phyloP scores from a whole-genome alignment of 192 early-diverging fungal species.

The Coemansia sp. region DNA sequence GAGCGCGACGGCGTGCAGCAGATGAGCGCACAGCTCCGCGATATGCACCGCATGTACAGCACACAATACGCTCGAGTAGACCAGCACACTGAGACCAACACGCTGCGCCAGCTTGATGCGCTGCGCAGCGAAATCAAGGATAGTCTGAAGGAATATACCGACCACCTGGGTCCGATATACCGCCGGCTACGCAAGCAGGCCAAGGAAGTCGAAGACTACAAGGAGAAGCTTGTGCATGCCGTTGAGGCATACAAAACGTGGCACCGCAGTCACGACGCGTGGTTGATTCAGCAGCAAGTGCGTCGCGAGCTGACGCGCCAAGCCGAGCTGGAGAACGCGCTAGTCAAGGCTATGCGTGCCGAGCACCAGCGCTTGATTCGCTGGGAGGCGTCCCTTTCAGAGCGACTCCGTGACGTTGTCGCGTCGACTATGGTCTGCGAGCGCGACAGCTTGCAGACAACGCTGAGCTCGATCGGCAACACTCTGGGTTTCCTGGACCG shows the following conservation, averaged over 20 bases:
- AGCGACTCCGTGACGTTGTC: conserved; percentile 30
- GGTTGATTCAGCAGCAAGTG: conserved; percentile 42
- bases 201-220: conserved; percentile 37
- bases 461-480: conserved; percentile 11
- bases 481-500: conserved; percentile 23
- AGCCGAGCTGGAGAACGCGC: conserved; percentile 41
- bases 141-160: conserved; percentile 34
- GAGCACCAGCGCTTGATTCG: conserved; percentile 31
- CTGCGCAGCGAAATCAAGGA: conserved; percentile 41
- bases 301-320: conserved; percentile 41
- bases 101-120: conserved; percentile 23
- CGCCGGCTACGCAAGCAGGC: conserved; percentile 43
- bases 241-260: conserved; percentile 41
- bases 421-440: conserved; percentile 17
- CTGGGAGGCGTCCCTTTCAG: conserved; percentile 33
- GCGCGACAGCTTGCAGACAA: conserved; percentile 19
- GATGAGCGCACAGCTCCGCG: conserved; percentile 23
- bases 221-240: conserved; percentile 38
- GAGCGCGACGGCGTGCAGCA: conserved; percentile 36
- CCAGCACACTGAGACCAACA: conserved; percentile 31
- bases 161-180: conserved; percentile 44
- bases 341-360: conserved; percentile 40
- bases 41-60: conserved; percentile 35
- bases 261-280: conserved; percentile 28
- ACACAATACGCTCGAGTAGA: conserved; percentile 23